Evolutionary conservation across 2,329 filamentous ascomycete genomes (phyloP).

Genomic region (Stemphylium vesicarium): DNA sequence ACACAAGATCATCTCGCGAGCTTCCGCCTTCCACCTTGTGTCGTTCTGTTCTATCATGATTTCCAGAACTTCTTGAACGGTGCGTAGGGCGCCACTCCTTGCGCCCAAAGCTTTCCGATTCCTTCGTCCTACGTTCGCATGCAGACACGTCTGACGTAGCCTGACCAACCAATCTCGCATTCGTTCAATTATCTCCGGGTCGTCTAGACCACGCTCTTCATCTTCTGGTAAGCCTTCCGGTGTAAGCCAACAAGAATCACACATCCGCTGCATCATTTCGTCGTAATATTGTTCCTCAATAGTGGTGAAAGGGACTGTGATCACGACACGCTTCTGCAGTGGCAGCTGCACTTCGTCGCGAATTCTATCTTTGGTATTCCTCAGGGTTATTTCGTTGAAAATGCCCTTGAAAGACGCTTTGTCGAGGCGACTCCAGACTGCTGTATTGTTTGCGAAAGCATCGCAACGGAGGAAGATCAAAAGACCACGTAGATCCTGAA

Average conservation of each 20-base stretch:
- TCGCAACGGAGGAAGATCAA: conserved; percentile 80
- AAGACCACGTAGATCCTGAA: conserved; percentile 79
- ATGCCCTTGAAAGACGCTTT: conserved; percentile 70
- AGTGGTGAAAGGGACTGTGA: conserved; percentile 87
- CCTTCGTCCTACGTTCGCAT: conserved; percentile 78
- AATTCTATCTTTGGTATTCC: conserved; percentile 85
- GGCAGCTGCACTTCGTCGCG: conserved; percentile 80
- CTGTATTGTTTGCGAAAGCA: conserved; percentile 70
- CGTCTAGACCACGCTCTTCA: conserved; percentile 70
- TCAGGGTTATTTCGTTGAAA: conserved; percentile 74
- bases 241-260: conserved; percentile 70
- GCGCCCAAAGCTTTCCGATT: conserved; percentile 68
- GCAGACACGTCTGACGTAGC: conserved; percentile 81
- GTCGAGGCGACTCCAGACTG: conserved; percentile 74
- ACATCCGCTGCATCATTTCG: conserved; percentile 77
- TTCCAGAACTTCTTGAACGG: conserved; percentile 84
- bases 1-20: conserved; percentile 68
- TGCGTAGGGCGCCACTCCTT: conserved; percentile 72
- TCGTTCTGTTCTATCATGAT: conserved; percentile 92
- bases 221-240: conserved; percentile 66
- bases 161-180: conserved; percentile 83
- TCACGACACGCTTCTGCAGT: conserved; percentile 81
- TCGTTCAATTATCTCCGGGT: conserved; percentile 62
- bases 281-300: conserved; percentile 91
- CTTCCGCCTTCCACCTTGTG: conserved; percentile 67